phyloP scores from a whole-genome alignment of 208 protist species.

The Trypanosoma conorhini region DNA sequence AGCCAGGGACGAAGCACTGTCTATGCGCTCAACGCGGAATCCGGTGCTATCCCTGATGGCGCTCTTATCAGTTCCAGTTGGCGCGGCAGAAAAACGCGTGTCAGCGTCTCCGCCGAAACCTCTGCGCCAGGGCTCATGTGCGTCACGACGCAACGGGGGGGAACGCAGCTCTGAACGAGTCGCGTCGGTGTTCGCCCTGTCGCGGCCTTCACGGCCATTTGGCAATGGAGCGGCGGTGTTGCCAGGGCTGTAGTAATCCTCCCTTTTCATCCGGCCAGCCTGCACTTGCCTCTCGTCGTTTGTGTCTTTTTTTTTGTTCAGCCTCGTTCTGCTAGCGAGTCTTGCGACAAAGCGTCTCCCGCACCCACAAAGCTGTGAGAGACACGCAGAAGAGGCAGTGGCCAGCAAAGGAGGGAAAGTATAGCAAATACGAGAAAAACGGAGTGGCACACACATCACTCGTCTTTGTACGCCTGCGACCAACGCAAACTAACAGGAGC shows the following conservation, averaged over 20 bases:
- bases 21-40: constrained; percentile 10
- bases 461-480: background rate
- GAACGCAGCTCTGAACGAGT: background rate
- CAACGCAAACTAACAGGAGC: background rate
- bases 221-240: background rate
- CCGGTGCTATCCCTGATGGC: too few species aligned
- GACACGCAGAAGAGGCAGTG: background rate
- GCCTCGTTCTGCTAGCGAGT: background rate
- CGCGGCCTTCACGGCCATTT: background rate
- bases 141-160: background rate
- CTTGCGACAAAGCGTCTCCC: background rate
- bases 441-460: background rate
- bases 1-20: constrained; percentile 5
- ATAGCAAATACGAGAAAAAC: background rate
- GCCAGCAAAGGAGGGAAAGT: background rate
- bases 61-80: background rate
- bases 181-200: background rate
- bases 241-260: background rate
- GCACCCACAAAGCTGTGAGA: background rate
- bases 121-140: background rate
- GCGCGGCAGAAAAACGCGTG: background rate
- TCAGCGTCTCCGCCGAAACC: background rate
- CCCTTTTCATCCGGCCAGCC: background rate
- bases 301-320: background rate
- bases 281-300: background rate